phyloP scores from a whole-genome alignment of 495 filamentous ascomycete genomes.

The Aspergillus cavernicola region DNA sequence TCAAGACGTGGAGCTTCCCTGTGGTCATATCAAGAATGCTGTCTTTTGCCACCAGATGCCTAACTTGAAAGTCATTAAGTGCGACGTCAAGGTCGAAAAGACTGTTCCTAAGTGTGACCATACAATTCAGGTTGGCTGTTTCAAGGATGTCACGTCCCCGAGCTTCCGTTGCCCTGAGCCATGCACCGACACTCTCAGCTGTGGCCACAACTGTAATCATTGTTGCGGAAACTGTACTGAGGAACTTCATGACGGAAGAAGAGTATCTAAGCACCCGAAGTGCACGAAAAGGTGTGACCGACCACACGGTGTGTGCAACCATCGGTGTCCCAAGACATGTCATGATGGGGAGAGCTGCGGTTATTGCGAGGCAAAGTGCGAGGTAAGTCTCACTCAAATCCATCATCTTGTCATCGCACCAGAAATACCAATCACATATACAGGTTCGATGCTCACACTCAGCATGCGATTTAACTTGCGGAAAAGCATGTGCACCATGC shows the following conservation, averaged over 20 bases:
- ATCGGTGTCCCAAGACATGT: constrained; percentile 49
- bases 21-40: constrained; percentile 50
- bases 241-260: constrained; percentile 25
- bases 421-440: background rate
- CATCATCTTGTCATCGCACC: background rate
- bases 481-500: constrained; percentile 64
- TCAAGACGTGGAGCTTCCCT: constrained; percentile 47
- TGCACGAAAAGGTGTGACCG: constrained; percentile 50
- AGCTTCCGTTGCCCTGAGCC: background rate
- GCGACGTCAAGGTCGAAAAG: constrained; percentile 37
- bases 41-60: constrained; percentile 53
- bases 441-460: constrained; percentile 61
- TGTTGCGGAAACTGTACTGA: background rate
- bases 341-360: constrained; percentile 1
- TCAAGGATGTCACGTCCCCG: constrained; percentile 32
- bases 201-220: background rate
- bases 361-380: background rate
- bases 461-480: constrained; percentile 53
- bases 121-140: constrained; percentile 47
- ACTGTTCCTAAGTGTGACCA: constrained; percentile 54
- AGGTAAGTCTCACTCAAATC: background rate
- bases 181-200: background rate
- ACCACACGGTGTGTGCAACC: constrained; percentile 49
- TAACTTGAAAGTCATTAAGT: constrained; percentile 31
- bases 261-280: constrained; percentile 31